Percentiles rank a stretch among this genome's conserved stretches.
phyloP scores from a whole-genome alignment of 1,139 yeast genomes.

The Meyerozyma guilliermondii region DNA sequence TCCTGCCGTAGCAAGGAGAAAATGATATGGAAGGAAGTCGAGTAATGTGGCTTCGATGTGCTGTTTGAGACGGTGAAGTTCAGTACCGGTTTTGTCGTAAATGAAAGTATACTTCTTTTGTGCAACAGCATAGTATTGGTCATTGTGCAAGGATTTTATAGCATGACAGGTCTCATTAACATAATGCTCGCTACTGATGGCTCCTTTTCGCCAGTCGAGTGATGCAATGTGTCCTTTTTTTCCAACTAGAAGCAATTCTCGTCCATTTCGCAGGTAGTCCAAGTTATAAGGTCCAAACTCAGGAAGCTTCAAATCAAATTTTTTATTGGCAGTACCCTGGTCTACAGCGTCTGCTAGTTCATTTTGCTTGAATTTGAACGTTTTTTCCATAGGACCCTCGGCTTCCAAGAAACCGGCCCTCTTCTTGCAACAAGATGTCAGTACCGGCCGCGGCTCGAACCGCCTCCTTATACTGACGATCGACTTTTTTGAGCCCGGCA shows the following conservation, averaged over 20 bases:
- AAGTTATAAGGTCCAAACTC: constrained; percentile 85
- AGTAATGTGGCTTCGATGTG: constrained; percentile 80
- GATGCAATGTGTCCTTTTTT: constrained; percentile 92
- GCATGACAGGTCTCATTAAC: constrained; percentile 87
- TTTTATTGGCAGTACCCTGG: constrained; percentile 65
- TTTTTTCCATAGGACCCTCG: constrained; percentile 82
- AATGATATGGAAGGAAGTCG: constrained; percentile 92
- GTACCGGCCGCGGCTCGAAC: constrained; percentile 79
- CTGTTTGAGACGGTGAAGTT: constrained; percentile 84
- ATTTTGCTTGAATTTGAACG: constrained; percentile 77
- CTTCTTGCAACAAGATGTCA: constrained; percentile 79
- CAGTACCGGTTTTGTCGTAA: constrained; percentile 87
- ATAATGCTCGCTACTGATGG: constrained; percentile 73
- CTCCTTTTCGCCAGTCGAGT: constrained; percentile 93
- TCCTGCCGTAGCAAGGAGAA: constrained; percentile 81
- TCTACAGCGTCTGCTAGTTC: constrained; percentile 83
- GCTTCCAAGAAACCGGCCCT: constrained; percentile 84
- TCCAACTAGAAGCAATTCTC: constrained; percentile 81
- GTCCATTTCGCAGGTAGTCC: constrained; percentile 84
- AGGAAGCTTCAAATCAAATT: constrained; percentile 65
- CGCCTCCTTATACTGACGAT: constrained; percentile 73
- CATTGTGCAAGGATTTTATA: constrained; percentile 85
- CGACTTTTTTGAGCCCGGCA: constrained; percentile 61
- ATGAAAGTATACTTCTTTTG: constrained; percentile 93
- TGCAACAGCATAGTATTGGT: constrained; percentile 93